Evolutionary conservation across 306 rosid genomes (phyloP), one percentile per base, ranked within the genome.

Genomic region (Glycyrrhiza uralensis): DNA sequence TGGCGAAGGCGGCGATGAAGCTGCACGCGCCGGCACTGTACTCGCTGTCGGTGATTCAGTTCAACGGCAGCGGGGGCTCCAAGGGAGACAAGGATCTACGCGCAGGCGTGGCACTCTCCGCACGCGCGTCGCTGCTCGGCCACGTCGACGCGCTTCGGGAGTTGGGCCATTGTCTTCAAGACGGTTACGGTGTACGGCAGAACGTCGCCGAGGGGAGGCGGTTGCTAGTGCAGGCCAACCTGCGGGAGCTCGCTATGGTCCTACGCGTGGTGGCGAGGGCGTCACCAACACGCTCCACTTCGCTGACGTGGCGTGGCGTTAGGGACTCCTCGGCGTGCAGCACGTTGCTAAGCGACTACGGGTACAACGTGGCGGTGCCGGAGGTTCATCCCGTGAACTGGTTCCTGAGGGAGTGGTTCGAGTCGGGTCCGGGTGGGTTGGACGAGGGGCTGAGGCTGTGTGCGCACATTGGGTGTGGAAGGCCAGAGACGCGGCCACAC

Each of bases 61-160:
- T 93, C 71, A 93, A 93, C 86, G 98, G 98, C 1, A 93, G 98
- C 65, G 98, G 98, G 0, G 90, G 89, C 0, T 58, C 86, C 0
- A 91, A 87, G 47, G 69, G 58, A 1, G 87, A 80, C 17, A 93
- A 86, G 58, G 91, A 93, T 52, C 87, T 89, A 12, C 75, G 83
- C 23, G 93, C 95, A 1, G 97, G 96, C 15, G 95, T 89, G 8
- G 85, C 96, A 5, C 57, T 94, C 2, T 94, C 95, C 23, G 84
- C 85, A 6, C 86, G 95, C 42, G 97, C 98, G 4, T 89, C 96
- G 1, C 65, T 41, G 2, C 85, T 89, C 2, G 94, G 97, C 6
- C 96, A 91, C 72, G 81, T 91, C 13, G 95, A 86, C 81, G 97
- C 92, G 41, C 91, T 94, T 0, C 90, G 97, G 1, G 98, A 94